Evolutionary conservation across 441 rosid genomes (phyloP).

Genomic region (Euphorbia corollata): DNA sequence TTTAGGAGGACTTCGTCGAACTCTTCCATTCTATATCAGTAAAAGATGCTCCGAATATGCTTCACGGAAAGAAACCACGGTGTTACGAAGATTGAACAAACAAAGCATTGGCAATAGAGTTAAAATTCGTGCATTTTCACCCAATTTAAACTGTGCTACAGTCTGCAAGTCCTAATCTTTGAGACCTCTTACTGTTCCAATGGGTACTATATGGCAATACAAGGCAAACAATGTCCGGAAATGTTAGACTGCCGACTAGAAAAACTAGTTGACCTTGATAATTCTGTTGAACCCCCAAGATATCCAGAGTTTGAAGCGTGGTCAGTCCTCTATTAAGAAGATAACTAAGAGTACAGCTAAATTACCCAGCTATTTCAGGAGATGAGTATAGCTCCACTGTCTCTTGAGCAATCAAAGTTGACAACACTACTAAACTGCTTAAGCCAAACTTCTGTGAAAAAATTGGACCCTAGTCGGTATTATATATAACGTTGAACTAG

Average conservation of each 20-base stretch:
- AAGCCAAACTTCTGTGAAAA: constrained; percentile 1
- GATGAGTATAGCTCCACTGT: neutral
- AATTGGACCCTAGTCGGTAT: constrained; percentile 12
- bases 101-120: neutral
- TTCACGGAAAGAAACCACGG: neutral
- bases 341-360: neutral
- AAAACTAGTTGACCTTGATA: neutral
- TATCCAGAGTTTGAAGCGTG: neutral
- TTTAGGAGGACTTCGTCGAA: too few species aligned
- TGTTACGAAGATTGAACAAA: neutral
- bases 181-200: neutral
- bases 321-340: neutral
- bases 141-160: neutral
- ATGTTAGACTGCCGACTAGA: neutral
- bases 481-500: constrained; percentile 11
- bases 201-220: too few species aligned
- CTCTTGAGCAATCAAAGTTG: constrained; percentile 15
- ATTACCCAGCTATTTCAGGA: neutral
- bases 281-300: constrained; percentile 2
- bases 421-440: constrained; percentile 8
- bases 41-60: neutral
- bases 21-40: neutral
- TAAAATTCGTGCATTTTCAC: neutral
- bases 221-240: neutral
- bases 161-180: neutral